These are phyloP conservation scores for Boletus edulis DNA, from an alignment of 768 basidiomycete species.

Conservation along the genomic window DNA sequence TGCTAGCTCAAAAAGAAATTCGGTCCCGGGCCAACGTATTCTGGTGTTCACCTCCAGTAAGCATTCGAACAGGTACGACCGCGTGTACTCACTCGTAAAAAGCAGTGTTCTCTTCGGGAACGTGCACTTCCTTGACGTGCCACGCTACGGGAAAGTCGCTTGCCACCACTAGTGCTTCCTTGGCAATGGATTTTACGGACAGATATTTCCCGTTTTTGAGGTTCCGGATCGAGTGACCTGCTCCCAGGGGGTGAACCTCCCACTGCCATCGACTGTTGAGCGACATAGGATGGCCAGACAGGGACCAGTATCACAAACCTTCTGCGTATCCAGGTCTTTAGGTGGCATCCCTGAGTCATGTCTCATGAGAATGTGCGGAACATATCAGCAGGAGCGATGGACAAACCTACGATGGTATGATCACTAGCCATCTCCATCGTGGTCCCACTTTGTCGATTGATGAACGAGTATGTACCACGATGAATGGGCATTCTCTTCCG, in stretches of 20 bases:
- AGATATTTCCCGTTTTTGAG: slow-evolving; percentile 31
- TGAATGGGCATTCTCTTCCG: slow-evolving; percentile 25
- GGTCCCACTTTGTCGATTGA: slow-evolving; percentile 33
- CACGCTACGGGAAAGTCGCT: slow-evolving; percentile 31
- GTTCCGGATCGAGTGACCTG: slow-evolving; percentile 31
- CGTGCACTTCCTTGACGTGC: slow-evolving; percentile 24
- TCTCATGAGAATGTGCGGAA: not conserved
- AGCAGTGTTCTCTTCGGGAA: slow-evolving; percentile 25
- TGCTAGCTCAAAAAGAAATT: slow-evolving; percentile 25
- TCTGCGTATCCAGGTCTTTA: slow-evolving; percentile 28
- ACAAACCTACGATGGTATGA: slow-evolving; percentile 24
- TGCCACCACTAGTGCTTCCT: slow-evolving; percentile 20
- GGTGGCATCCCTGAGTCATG: slow-evolving; percentile 27
- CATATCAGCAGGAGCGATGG: not conserved
- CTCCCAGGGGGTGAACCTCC: slow-evolving; percentile 29
- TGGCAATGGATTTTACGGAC: slow-evolving; percentile 25
- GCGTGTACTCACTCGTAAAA: slow-evolving; percentile 25
- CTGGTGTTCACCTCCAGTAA: slow-evolving; percentile 8
- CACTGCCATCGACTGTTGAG: slow-evolving; percentile 16
- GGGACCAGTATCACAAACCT: slow-evolving; percentile 10
- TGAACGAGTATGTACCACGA: slow-evolving; percentile 31
- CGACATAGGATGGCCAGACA: not conserved
- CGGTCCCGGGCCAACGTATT: slow-evolving; percentile 30
- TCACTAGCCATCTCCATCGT: slow-evolving; percentile 29
- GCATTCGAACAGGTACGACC: not conserved